Evolutionary conservation across 192 early-diverging fungal species (phyloP).

Genomic region (Coemansia brasiliensis): DNA sequence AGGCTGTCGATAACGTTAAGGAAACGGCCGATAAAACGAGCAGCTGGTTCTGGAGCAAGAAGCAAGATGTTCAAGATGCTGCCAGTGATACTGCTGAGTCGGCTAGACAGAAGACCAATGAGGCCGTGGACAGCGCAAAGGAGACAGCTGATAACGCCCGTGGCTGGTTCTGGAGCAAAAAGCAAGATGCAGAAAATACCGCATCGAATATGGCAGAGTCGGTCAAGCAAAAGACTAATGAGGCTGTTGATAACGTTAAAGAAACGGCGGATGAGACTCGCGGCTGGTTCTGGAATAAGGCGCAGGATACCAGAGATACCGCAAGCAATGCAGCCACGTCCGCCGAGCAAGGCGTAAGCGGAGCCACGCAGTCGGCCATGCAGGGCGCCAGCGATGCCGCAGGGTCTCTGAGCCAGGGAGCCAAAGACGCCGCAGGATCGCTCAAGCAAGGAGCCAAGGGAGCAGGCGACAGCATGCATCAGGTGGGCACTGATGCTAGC

Average conservation of each 20-base stretch:
- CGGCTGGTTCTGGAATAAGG: constrained; percentile 39
- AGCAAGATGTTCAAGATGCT: constrained; percentile 6
- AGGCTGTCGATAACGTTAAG: constrained; percentile 7
- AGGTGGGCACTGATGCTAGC: neutral
- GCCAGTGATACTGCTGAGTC: neutral
- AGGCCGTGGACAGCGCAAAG: too few relatives aligned
- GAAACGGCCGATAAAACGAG: constrained; percentile 16
- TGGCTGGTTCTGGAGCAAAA: too few relatives aligned
- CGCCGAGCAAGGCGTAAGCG: neutral
- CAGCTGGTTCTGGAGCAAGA: constrained; percentile 41
- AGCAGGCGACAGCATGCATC: neutral
- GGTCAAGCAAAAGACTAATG: neutral
- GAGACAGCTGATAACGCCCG: too few relatives aligned
- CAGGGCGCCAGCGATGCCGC: constrained; percentile 9
- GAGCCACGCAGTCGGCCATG: neutral
- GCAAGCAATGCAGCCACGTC: neutral
- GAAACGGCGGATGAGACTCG: constrained; percentile 16
- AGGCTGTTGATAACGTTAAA: constrained; percentile 6
- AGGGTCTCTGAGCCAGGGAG: neutral
- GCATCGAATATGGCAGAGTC: too few relatives aligned
- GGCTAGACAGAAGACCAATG: neutral
- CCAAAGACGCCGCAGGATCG: neutral
- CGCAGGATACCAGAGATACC: constrained; percentile 6
- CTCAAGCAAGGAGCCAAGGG: neutral
- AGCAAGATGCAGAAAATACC: too few relatives aligned